Conservation (phyloP, 805 yeast species). For the Saturnispora hagleri region DNA sequence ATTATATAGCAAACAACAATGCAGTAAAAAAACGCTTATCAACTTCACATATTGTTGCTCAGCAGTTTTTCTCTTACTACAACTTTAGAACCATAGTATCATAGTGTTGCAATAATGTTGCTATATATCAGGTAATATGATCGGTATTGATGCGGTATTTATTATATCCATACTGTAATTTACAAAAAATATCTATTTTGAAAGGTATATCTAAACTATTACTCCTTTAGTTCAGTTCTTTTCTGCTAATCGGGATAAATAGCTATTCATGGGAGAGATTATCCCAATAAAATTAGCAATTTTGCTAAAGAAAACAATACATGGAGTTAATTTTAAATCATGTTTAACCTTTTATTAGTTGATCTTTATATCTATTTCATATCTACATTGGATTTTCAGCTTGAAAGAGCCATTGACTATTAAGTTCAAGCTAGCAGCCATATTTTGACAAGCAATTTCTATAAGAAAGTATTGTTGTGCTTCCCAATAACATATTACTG, state of each 20-base stretch:
- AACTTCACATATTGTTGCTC: background rate
- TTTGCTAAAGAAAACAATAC: background rate
- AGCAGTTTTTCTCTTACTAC: background rate
- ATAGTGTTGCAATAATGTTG: too few species aligned
- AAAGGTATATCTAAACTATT: background rate
- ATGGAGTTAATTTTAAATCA: background rate
- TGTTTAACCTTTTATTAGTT: background rate
- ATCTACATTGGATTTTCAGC: background rate
- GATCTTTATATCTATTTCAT: background rate
- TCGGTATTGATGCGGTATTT: rapidly evolving
- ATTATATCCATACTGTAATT: background rate
- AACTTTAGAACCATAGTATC: too few species aligned
- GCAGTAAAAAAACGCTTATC: background rate
- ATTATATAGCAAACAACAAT: background rate
- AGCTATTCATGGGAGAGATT: background rate
- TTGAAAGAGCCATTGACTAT: background rate
- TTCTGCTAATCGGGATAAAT: constrained; percentile 3
- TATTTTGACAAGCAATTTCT: background rate
- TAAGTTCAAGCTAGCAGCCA: background rate
- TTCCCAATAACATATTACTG: background rate
- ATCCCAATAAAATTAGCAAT: background rate
- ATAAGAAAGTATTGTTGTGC: background rate
- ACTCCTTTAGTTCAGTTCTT: background rate
- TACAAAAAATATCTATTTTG: background rate
- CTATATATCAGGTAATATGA: too few species aligned